Conservation (phyloP, 768 basidiomycete genomes). For the Peribolospora baueri region DNA sequence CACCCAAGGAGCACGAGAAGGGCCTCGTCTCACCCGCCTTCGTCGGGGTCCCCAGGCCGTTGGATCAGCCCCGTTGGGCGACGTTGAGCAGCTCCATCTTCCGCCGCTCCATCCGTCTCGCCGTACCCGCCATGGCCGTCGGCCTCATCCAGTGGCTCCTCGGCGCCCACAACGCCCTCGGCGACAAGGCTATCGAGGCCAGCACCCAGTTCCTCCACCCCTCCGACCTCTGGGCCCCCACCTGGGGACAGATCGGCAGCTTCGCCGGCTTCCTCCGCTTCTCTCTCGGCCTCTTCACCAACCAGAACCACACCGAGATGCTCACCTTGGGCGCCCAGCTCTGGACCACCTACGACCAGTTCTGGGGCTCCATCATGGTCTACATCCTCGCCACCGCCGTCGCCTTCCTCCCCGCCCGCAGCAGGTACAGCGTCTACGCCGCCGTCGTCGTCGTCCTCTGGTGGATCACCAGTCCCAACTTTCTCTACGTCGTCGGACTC, state of each 20-base stretch:
- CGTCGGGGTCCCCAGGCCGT: no score
- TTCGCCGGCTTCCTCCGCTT: slow-evolving; percentile 17
- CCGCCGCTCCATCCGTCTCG: slow-evolving; percentile 18
- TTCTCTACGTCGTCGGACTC: slow-evolving; percentile 16
- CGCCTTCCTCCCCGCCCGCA: slow-evolving; percentile 14
- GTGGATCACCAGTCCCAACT: slow-evolving; percentile 15
- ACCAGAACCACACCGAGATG: slow-evolving; percentile 17
- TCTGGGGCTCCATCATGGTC: slow-evolving; percentile 17
- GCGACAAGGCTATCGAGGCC: slow-evolving; percentile 7
- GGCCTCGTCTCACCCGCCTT: slow-evolving; percentile 10
- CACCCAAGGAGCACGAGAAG: background rate
- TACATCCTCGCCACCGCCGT: slow-evolving; percentile 16
- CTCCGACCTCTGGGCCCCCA: slow-evolving; percentile 15
- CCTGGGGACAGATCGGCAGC: slow-evolving; percentile 16
- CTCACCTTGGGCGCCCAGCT: slow-evolving; percentile 15
- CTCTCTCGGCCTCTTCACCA: slow-evolving; percentile 17
- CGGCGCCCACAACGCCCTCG: slow-evolving; percentile 1
- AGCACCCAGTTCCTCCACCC: slow-evolving; percentile 12
- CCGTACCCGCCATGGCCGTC: slow-evolving; percentile 16
- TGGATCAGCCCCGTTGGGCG: slow-evolving; percentile 13
- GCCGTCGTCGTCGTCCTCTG: slow-evolving; percentile 12
- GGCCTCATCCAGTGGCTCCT: slow-evolving; percentile 16
- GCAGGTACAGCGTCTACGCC: slow-evolving; percentile 14
- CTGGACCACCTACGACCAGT: slow-evolving; percentile 19
- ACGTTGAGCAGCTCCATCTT: slow-evolving; percentile 16